Conservation (phyloP, 441 rosid species). For the Pelargonium citronellum region DNA sequence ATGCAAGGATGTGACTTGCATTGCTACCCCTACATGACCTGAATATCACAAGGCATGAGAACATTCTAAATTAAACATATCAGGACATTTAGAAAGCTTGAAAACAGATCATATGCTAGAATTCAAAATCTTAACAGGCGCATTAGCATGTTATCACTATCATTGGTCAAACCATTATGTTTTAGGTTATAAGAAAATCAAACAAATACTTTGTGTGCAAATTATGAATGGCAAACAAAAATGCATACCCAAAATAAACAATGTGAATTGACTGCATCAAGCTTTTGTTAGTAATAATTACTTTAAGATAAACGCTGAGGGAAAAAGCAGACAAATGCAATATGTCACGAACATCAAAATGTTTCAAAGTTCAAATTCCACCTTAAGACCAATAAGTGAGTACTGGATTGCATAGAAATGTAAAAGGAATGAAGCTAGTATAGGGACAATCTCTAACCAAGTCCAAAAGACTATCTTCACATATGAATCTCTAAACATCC, state of each 20-base stretch:
- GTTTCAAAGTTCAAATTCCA: too few species aligned
- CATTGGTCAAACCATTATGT: background rate
- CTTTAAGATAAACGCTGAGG: background rate
- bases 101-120: background rate
- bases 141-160: background rate
- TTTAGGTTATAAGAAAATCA: background rate
- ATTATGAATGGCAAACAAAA: background rate
- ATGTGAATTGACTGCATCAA: background rate
- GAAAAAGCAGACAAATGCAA: too few species aligned
- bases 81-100: background rate
- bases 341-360: too few species aligned
- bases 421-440: too few species aligned
- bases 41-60: background rate
- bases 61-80: background rate
- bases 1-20: background rate
- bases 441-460: too few species aligned
- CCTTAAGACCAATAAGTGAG: too few species aligned
- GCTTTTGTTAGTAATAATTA: background rate
- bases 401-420: too few species aligned
- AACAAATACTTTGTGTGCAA: background rate
- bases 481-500: background rate
- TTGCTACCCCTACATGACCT: conserved; percentile 1
- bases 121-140: background rate
- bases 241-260: background rate
- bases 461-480: background rate